phyloP scores from a whole-genome alignment of 2,329 filamentous ascomycete genomes.

The Aspergillus japonicus region DNA sequence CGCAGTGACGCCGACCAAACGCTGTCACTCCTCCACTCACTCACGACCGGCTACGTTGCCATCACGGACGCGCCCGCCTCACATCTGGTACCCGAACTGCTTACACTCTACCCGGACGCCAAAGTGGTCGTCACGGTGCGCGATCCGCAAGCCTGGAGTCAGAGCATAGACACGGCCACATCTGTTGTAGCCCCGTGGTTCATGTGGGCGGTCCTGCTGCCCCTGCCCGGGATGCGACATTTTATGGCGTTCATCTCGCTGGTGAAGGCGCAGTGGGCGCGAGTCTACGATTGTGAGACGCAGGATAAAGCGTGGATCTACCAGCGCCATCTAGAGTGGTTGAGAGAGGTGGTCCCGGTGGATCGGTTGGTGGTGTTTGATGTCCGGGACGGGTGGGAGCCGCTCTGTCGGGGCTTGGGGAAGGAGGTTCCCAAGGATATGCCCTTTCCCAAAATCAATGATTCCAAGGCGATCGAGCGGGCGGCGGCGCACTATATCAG shows the following conservation, averaged over 20 bases:
- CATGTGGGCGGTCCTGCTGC: conserved; percentile 20
- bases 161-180: conserved; percentile 21
- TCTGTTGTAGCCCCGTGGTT: conserved; percentile 20
- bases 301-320: conserved; percentile 10
- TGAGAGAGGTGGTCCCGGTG: conserved; percentile 28
- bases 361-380: conserved; percentile 39
- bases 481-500: conserved; percentile 23
- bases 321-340: conserved; percentile 25
- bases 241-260: conserved; percentile 21
- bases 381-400: conserved; percentile 47
- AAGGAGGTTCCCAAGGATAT: conserved; percentile 36
- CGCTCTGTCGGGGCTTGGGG: conserved; percentile 46
- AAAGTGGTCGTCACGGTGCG: conserved; percentile 47
- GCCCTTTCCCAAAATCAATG: conserved; percentile 42
- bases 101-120: conserved; percentile 51
- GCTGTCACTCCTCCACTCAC: conserved; percentile 1
- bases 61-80: conserved; percentile 47
- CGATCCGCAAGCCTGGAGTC: conserved; percentile 23
- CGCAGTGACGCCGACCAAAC: neutral
- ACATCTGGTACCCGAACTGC: conserved; percentile 46
- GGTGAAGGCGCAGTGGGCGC: conserved; percentile 20
- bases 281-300: conserved; percentile 14
- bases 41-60: conserved; percentile 46
- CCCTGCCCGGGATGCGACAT: conserved; percentile 25
- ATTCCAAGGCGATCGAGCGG: conserved; percentile 24